A percentile compares a stretch with the other conserved stretches of the same genome.
Evolutionary conservation across 2,329 filamentous ascomycete genomes (phyloP).

Genomic region (Cladosporium austrohemisphaericum): DNA sequence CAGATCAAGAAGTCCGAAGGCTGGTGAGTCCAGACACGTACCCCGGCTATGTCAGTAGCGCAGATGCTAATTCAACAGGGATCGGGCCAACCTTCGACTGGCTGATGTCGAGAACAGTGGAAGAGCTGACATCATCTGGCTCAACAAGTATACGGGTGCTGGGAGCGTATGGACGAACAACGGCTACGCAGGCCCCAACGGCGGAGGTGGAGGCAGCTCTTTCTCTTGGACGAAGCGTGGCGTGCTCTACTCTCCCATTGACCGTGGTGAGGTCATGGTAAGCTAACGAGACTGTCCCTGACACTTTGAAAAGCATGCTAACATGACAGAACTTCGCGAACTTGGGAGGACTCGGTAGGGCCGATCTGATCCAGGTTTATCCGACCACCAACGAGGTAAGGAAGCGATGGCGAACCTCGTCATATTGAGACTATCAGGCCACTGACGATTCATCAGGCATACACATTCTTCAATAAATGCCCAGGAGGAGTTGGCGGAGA

Average conservation of each 20-base stretch:
- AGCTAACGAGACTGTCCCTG: background rate
- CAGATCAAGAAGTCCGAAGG: conserved; percentile 11
- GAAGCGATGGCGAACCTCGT: too few relatives aligned
- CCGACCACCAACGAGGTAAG: background rate
- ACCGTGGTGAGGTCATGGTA: background rate
- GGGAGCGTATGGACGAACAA: background rate
- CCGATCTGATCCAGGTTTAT: background rate
- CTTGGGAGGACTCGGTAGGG: background rate
- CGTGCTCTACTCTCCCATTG: background rate
- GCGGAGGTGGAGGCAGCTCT: background rate
- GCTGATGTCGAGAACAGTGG: conserved; percentile 1
- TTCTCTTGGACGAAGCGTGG: background rate
- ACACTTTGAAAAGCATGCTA: too few relatives aligned
- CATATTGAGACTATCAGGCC: too few relatives aligned
- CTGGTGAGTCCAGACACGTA: background rate
- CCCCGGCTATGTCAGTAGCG: background rate
- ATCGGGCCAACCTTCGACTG: conserved; percentile 9
- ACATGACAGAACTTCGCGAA: background rate
- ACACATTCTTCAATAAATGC: background rate
- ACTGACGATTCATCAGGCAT: too few relatives aligned
- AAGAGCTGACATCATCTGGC: conserved; percentile 6
- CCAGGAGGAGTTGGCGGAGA: background rate
- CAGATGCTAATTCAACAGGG: background rate
- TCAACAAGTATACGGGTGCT: background rate
- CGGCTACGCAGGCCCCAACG: background rate